These are phyloP conservation scores for Keithomyces neogunnii DNA, from an alignment of 2,329 filamentous ascomycete genomes.

Conservation along the genomic window DNA sequence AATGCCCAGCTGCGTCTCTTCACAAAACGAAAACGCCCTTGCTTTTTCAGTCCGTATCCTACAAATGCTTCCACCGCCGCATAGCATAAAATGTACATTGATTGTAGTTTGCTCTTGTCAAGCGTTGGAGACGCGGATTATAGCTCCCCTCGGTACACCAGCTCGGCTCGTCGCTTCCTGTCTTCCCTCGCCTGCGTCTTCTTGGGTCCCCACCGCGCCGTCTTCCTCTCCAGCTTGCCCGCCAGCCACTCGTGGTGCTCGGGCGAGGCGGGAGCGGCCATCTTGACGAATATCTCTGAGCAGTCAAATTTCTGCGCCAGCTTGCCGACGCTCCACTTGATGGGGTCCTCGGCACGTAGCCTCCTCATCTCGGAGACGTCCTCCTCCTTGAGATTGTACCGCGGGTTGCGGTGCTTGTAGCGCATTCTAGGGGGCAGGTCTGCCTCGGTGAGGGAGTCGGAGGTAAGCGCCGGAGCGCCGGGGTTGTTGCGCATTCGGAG, in stretches of 20 bases:
- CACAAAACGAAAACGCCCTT: too few relatives aligned
- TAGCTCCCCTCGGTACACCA: conserved; percentile 44
- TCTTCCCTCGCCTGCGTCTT: conserved; percentile 47
- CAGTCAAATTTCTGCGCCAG: conserved; percentile 49
- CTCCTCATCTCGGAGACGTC: conserved; percentile 53
- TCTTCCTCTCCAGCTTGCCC: conserved; percentile 37
- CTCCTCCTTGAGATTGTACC: conserved; percentile 44
- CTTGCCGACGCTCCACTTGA: conserved; percentile 43
- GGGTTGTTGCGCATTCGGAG: conserved; percentile 32
- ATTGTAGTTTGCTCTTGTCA: background rate
- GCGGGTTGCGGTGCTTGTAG: conserved; percentile 26
- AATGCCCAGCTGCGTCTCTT: background rate
- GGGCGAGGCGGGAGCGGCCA: conserved; percentile 41
- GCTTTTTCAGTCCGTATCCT: conserved; percentile 1
- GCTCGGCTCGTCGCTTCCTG: conserved; percentile 40
- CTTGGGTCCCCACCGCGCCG: conserved; percentile 49
- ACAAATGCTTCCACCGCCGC: background rate
- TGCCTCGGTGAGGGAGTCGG: conserved; percentile 7
- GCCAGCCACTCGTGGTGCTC: conserved; percentile 39
- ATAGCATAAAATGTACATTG: background rate
- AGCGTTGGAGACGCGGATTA: conserved; percentile 19
- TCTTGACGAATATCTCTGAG: conserved; percentile 47
- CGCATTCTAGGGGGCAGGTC: conserved; percentile 26
- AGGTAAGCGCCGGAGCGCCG: conserved; percentile 12
- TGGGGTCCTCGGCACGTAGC: conserved; percentile 44